These are phyloP conservation scores for Sphagnum magellanicum DNA, from an alignment of 228 moss, liverwort and hornwort genomes.

Conservation along the genomic window DNA sequence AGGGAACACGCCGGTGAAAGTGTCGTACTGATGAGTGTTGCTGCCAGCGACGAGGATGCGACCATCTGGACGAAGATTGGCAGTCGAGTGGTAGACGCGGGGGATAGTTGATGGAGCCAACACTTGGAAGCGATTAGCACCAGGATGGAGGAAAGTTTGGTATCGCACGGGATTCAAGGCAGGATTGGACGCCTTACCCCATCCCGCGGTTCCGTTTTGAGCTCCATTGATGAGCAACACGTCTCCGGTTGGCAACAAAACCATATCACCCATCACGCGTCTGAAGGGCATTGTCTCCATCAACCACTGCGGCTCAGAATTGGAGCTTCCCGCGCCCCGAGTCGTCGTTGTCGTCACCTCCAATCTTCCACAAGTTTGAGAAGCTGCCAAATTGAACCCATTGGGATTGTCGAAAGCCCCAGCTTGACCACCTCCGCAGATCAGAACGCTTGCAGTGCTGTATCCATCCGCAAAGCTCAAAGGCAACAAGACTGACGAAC, in stretches of 20 bases:
- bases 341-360: conserved; percentile 6
- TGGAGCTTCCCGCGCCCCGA: no score
- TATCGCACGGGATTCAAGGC: conserved; percentile 22
- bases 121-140: conserved; percentile 3
- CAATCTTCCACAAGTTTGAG: conserved; percentile 39
- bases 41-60: conserved; percentile 23
- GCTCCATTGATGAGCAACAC: conserved; percentile 36
- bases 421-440: conserved; percentile 40
- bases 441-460: conserved; percentile 25
- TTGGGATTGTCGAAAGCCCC: conserved; percentile 36
- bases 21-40: conserved; percentile 39
- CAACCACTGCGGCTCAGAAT: conserved; percentile 5
- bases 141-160: neutral
- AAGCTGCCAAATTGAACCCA: conserved; percentile 29
- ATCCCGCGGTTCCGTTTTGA: conserved; percentile 19
- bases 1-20: conserved; percentile 19
- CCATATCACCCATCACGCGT: conserved; percentile 36
- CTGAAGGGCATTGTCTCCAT: conserved; percentile 26
- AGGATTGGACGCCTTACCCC: conserved; percentile 21
- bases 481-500: conserved; percentile 10
- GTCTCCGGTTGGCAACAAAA: conserved; percentile 17
- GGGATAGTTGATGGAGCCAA: conserved; percentile 5
- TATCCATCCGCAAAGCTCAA: conserved; percentile 10
- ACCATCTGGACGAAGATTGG: conserved; percentile 27
- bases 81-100: conserved; percentile 33